Base-by-base conservation (phyloP, 2,329 filamentous ascomycete species). In the Tolypocladium inflatum region DNA sequence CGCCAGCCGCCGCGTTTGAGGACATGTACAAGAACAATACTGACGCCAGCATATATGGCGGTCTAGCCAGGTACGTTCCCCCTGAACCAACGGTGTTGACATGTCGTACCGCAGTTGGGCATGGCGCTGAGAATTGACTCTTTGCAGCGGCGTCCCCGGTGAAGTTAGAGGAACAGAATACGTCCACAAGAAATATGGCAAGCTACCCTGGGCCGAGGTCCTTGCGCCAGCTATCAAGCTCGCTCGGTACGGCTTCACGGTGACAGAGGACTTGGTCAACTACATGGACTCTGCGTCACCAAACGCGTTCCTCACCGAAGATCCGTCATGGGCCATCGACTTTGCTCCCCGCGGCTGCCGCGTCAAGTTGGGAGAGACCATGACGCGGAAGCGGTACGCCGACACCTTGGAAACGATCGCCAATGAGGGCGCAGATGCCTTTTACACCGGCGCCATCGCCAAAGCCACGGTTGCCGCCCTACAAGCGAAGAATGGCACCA, bases 21-120 rank as follows among this genome's bases (percentile, higher is more conserved):
- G 82, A 91, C 63, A 96, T 96, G 91, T 96, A 86, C 73, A 83
- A 82, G 56, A 83, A 87, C 60, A 83, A 91, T 63, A 80, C 78
- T 0, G 73, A 79, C 5, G 80, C 80, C 2, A 89, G 87, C 55
- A 74, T 90, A 4, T 79, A 76, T 43, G 87, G 89, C 1, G 90
- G 90, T 7, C 74, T 93, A 33, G 89, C 90, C 39, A 82, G 78
- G 68, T 91, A 87, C 63, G 84, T 82, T 71, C 63, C 21, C 4
- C 43, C 4, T 15, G 42, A 45, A 15, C 4, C 21, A 10, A 5
- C 17, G 5, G 6, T 26, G 6, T 15, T 10, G 1, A 1, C 21
- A 17, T 6, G 6, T 73, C 67, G 3, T 0, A 0, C 5, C 0
- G 1, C 1, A 3, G 11, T 19, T n/a, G 11, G 21, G 4, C 17